These are phyloP conservation scores for Tieghemostelium lacteum DNA, from an alignment of 78 protist species.

Conservation along the genomic window DNA sequence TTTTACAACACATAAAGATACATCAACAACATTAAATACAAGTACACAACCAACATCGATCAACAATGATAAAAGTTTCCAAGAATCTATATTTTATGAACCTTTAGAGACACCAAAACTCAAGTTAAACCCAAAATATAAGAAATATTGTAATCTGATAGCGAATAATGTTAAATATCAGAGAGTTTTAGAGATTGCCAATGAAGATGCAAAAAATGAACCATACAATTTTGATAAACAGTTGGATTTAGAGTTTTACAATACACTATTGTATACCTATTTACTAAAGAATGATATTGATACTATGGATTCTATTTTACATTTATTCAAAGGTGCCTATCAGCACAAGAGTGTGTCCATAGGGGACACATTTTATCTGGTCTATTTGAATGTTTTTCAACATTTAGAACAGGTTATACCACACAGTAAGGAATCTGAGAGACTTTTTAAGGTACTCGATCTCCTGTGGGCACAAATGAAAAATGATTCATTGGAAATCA, in stretches of 20 bases:
- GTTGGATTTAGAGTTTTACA: neutral
- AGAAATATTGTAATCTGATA: neutral
- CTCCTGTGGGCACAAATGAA: neutral
- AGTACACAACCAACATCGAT: too few relatives aligned
- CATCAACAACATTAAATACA: too few relatives aligned
- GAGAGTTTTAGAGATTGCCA: neutral
- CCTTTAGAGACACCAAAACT: neutral
- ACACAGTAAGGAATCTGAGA: too few relatives aligned
- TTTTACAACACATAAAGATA: too few relatives aligned
- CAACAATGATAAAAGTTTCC: too few relatives aligned
- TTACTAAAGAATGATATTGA: neutral
- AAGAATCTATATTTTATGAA: neutral
- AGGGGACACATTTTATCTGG: neutral
- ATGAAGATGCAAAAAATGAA: too few relatives aligned
- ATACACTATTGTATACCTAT: neutral
- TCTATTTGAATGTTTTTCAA: too few relatives aligned
- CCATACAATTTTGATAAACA: too few relatives aligned
- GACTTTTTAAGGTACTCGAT: neutral
- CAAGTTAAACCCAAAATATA: too few relatives aligned
- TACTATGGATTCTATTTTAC: neutral
- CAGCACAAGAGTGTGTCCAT: neutral
- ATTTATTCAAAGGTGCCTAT: neutral
- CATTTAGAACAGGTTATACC: too few relatives aligned
- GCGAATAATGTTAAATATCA: neutral
- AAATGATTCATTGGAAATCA: neutral